phyloP scores from a whole-genome alignment of 208 protist species.

The Crithidia fasciculata region DNA sequence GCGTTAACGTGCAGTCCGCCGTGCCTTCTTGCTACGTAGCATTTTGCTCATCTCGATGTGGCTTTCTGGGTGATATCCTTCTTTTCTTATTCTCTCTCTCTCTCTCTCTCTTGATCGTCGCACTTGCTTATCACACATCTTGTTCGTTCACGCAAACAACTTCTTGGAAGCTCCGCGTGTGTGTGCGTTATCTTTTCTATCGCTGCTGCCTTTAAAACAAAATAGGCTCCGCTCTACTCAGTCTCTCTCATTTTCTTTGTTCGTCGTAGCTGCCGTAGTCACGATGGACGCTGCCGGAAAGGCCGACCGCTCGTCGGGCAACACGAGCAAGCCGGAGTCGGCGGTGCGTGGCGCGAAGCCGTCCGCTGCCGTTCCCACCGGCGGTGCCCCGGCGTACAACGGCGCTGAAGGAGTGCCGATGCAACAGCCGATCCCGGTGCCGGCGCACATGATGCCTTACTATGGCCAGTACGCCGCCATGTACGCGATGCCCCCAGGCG shows the following conservation, averaged over 20 bases:
- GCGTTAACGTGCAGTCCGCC: too few species aligned
- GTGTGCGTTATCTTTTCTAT: neutral
- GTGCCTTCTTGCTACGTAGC: too few species aligned
- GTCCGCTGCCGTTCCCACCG: neutral
- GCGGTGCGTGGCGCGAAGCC: conserved; percentile 10
- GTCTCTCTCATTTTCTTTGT: neutral
- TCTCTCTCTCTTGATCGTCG: neutral
- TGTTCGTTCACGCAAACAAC: neutral
- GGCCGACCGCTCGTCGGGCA: conserved; percentile 14
- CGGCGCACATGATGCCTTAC: conserved; percentile 28
- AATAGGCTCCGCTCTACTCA: neutral
- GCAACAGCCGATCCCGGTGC: conserved; percentile 19
- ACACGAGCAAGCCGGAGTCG: conserved; percentile 7
- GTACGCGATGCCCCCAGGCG: conserved; percentile 20
- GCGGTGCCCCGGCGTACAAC: conserved; percentile 12
- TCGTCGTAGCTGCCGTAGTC: neutral
- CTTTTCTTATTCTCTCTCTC: neutral
- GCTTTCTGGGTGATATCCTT: too few species aligned
- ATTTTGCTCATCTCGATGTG: too few species aligned
- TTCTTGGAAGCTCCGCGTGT: neutral
- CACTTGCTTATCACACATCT: conserved; percentile 1
- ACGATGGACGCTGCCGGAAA: conserved; percentile 23
- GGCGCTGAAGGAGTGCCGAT: conserved; percentile 4
- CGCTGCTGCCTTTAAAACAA: neutral
- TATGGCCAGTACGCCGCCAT: conserved; percentile 37